phyloP scores from a whole-genome alignment of 1,284 basidiomycete genomes.

The Ganoderma lingzhi region DNA sequence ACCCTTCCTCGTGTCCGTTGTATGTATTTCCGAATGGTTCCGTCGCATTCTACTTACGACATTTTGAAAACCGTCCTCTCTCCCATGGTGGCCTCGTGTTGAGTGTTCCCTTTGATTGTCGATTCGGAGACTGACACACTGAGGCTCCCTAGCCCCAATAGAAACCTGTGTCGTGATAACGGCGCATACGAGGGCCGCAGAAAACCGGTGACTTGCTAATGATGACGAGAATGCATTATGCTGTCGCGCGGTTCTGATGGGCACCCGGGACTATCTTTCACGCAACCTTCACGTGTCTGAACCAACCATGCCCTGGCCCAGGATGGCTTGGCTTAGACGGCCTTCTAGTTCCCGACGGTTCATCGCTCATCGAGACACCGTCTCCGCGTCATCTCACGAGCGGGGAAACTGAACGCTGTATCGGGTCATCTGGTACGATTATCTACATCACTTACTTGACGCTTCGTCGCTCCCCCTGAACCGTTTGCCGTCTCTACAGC shows the following conservation, averaged over 20 bases:
- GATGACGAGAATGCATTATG: conserved; percentile 2
- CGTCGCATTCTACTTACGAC: conserved; percentile 3
- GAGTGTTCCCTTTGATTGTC: neutral
- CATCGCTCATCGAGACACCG: neutral
- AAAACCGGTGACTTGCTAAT: neutral
- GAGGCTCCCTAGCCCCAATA: neutral
- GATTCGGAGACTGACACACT: neutral
- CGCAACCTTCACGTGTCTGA: conserved; percentile 5
- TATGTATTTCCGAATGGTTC: conserved; percentile 1
- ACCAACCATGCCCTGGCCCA: neutral
- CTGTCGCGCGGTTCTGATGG: neutral
- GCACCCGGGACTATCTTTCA: neutral
- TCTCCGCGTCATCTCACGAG: neutral
- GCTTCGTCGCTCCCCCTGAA: neutral
- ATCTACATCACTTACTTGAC: neutral
- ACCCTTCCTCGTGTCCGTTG: neutral
- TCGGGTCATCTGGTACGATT: neutral
- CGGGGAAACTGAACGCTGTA: neutral
- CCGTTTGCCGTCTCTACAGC: neutral
- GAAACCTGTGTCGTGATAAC: neutral
- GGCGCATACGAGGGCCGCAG: neutral
- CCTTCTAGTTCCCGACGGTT: neutral
- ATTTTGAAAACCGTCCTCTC: neutral
- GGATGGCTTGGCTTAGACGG: neutral
- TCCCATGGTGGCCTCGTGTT: conserved; percentile 1